Conservation (phyloP, 768 basidiomycete genomes). For the Psilocybe tampanensis region DNA sequence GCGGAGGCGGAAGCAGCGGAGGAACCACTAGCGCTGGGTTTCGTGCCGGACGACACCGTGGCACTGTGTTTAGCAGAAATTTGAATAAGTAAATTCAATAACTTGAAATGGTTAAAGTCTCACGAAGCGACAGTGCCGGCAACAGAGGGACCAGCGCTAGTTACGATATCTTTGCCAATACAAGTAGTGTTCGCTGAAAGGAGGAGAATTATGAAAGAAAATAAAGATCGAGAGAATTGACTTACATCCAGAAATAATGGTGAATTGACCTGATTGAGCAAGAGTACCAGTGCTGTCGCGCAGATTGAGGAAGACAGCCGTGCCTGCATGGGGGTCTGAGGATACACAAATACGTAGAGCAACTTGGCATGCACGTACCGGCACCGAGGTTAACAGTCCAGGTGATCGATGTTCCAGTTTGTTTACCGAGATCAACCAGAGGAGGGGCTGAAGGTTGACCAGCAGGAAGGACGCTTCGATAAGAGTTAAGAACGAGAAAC, state of each 20-base stretch:
- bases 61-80: background rate
- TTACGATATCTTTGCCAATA: conserved; percentile 16
- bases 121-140: background rate
- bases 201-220: background rate
- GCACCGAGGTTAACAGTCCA: conserved; percentile 28
- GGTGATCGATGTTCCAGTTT: conserved; percentile 21
- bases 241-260: conserved; percentile 22
- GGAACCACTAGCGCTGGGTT: conserved; percentile 1
- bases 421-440: conserved; percentile 25
- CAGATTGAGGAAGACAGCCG: conserved; percentile 24
- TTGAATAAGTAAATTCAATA: background rate
- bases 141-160: conserved; percentile 7
- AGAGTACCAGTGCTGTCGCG: conserved; percentile 24
- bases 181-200: conserved; percentile 21
- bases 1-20: conserved; percentile 3
- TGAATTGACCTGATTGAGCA: conserved; percentile 29
- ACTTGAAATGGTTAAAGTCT: background rate
- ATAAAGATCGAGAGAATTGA: background rate
- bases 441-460: conserved; percentile 24
- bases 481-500: background rate
- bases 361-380: conserved; percentile 15
- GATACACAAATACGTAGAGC: background rate
- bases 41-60: background rate
- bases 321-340: conserved; percentile 13
- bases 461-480: conserved; percentile 24